Base-by-base conservation (phyloP, 2,329 filamentous ascomycete species). In the Sporothrix variecibatus region DNA sequence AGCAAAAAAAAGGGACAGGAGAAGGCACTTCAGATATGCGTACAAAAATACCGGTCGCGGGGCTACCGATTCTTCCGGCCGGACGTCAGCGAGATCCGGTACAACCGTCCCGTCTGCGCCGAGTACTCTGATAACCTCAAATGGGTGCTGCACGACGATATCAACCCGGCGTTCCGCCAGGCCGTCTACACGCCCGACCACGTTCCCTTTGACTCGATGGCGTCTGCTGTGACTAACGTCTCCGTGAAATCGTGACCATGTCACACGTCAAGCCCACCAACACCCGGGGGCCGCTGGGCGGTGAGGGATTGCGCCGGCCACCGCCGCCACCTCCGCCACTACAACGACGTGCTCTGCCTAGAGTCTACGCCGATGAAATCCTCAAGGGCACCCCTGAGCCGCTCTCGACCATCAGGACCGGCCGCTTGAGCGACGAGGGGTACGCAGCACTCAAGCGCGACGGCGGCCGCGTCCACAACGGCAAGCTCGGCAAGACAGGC, bases 41-140 rank as follows among this genome's bases (percentile, higher is more conserved):
- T 75, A 3, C n/a, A 9, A 28, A 75, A 76, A 56, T 75, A 75
- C 71, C 46, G 60, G 11, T 1, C 20, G 20, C 75, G 75, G 9
- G 75, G 75, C 40, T 76, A 51, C 53, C 71, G 51, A 2, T 74
- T 75, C 17, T 49, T 73, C 49, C 15, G 20, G 3, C 28, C 34
- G 3, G 28, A 38, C 20, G 8, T n/a, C 40, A 11, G 12, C 11
- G 38, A 26, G 11, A 26, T 17, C 20, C 0, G 8, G 9, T 28
- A 28, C 23, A 28, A 51, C 56, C 26, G 7, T 7, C 7, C 26
- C 23, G 9, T 8, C 20, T 56, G 43, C 43, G 0, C 2, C 28
- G 73, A 74, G 49, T 64, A 53, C 7, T 26, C 34, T 12, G 69
- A 62, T 51, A 9, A 67, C 26, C 51, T 69, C 9, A 9, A 12